phyloP scores from a whole-genome alignment of 257 asterid genomes.

The Apocynum venetum region DNA sequence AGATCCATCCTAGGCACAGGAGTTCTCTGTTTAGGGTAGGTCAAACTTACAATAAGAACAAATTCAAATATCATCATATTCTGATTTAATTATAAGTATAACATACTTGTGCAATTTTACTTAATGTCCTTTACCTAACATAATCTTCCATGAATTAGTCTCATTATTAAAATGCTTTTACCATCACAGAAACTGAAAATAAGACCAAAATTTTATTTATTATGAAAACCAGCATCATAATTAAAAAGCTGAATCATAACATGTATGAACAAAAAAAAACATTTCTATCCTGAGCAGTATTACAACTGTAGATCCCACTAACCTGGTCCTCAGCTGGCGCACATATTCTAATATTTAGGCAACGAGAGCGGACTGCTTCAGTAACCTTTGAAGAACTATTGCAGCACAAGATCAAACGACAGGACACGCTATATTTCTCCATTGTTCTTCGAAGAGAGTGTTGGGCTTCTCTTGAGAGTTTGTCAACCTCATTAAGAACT shows the following conservation, averaged over 20 bases:
- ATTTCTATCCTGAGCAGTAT: background rate
- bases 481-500: conserved; percentile 94
- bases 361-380: conserved; percentile 98
- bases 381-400: conserved; percentile 97
- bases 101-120: background rate
- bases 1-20: background rate
- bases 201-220: background rate
- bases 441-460: conserved; percentile 97
- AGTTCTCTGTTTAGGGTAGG: background rate
- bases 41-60: background rate
- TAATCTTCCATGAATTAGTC: background rate
- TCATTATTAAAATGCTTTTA: background rate
- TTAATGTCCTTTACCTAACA: background rate
- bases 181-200: background rate
- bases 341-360: conserved; percentile 83
- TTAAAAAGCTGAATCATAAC: background rate
- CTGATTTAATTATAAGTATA: background rate
- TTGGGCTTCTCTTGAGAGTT: conserved; percentile 97
- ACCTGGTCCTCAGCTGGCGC: conserved; percentile 88
- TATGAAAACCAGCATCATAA: background rate
- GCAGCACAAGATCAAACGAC: conserved; percentile 90
- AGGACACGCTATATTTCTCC: conserved; percentile 96
- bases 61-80: background rate
- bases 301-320: conserved; percentile 12
- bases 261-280: background rate